Percentiles rank a stretch among this genome's conserved stretches.
phyloP scores from a whole-genome alignment of 768 basidiomycete species.

The Udeniomyces megalosporus region DNA sequence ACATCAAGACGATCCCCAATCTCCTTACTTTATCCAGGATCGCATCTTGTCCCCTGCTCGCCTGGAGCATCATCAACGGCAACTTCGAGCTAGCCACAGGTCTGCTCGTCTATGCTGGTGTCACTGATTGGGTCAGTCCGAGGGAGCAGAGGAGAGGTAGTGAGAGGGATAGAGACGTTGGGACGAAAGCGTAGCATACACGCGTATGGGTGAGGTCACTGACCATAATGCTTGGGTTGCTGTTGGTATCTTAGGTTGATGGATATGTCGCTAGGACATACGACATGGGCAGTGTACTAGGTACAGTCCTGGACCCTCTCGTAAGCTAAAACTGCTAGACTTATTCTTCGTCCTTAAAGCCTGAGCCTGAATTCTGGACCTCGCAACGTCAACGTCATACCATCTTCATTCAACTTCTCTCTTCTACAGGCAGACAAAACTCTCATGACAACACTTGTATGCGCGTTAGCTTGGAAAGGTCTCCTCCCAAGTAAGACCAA shows the following conservation, averaged over 20 bases:
- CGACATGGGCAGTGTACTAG: constrained; percentile 78
- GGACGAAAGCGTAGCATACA: too few species aligned
- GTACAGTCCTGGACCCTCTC: constrained; percentile 88
- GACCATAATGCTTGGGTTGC: background rate
- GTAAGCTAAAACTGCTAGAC: constrained; percentile 1
- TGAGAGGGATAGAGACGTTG: too few species aligned
- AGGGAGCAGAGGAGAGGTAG: too few species aligned
- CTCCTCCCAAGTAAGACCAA: constrained; percentile 74
- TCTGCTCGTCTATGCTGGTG: constrained; percentile 74
- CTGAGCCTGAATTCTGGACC: too few species aligned
- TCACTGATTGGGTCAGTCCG: constrained; percentile 66
- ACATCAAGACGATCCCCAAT: constrained; percentile 91
- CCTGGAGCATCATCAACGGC: constrained; percentile 68
- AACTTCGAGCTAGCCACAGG: constrained; percentile 66
- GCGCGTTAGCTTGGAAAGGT: constrained; percentile 66
- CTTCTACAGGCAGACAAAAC: constrained; percentile 59
- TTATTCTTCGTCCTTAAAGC: too few species aligned
- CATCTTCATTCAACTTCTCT: background rate
- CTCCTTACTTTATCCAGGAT: constrained; percentile 75
- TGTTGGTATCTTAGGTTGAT: constrained; percentile 47
- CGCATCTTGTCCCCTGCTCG: constrained; percentile 74
- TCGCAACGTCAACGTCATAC: too few species aligned
- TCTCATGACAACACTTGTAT: constrained; percentile 81
- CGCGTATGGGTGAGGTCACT: too few species aligned
- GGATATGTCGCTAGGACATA: constrained; percentile 76